Percentiles rank a stretch among this genome's conserved stretches.
phyloP scores from a whole-genome alignment of 1,284 basidiomycete species.

The Gymnopus androsaceus region DNA sequence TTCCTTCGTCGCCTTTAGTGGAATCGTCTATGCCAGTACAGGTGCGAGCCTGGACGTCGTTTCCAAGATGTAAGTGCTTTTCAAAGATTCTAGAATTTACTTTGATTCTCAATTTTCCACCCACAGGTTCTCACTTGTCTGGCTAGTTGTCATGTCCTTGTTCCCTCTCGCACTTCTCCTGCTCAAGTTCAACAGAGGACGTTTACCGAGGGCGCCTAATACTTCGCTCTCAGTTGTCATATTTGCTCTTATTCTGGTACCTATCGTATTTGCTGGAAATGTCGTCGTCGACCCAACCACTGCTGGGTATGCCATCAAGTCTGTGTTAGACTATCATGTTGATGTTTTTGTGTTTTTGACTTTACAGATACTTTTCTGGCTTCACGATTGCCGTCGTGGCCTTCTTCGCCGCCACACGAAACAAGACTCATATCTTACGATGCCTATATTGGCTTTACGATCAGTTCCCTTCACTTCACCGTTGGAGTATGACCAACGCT shows the following conservation, averaged over 20 bases:
- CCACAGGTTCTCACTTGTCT: constrained; percentile 60
- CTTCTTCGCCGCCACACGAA: constrained; percentile 51
- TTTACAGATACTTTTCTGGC: constrained; percentile 58
- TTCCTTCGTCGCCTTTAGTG: constrained; percentile 51
- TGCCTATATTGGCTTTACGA: constrained; percentile 65
- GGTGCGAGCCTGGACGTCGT: constrained; percentile 53
- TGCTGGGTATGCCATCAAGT: constrained; percentile 44
- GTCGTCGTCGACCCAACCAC: constrained; percentile 56
- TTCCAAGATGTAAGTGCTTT: constrained; percentile 52
- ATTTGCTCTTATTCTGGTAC: constrained; percentile 44
- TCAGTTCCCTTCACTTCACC: constrained; percentile 51
- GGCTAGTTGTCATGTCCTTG: constrained; percentile 63
- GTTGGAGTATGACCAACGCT: constrained; percentile 34
- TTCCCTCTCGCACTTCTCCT: constrained; percentile 64
- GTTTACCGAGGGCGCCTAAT: constrained; percentile 46
- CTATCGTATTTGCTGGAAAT: constrained; percentile 59
- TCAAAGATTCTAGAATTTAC: neutral
- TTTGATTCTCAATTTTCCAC: no score
- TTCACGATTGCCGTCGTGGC: constrained; percentile 54
- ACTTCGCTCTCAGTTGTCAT: constrained; percentile 43
- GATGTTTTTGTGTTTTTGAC: constrained; percentile 9
- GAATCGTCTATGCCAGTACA: constrained; percentile 59
- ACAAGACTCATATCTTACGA: constrained; percentile 53
- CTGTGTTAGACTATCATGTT: neutral
- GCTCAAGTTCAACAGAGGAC: constrained; percentile 65